Conservation (phyloP, 768 basidiomycete genomes). For the Roridomyces roridus region DNA sequence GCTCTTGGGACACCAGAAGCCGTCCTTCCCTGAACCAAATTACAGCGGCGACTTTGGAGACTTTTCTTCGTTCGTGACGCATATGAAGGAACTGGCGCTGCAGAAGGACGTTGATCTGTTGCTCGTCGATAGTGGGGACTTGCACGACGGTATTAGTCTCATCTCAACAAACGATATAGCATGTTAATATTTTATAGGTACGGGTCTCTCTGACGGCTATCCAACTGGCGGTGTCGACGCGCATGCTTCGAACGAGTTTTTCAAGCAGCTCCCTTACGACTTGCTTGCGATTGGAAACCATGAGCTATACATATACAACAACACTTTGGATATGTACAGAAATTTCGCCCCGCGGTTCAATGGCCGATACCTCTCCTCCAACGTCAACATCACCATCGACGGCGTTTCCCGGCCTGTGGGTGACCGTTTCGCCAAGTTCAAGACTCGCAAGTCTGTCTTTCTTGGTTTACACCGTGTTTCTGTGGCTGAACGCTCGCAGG, state of each 20-base stretch:
- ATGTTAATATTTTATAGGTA: too few species aligned
- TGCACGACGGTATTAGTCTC: constrained; percentile 85
- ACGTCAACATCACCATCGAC: constrained; percentile 81
- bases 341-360: constrained; percentile 22
- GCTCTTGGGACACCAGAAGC: constrained; percentile 85
- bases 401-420: constrained; percentile 47
- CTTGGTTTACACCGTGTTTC: too few species aligned
- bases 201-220: constrained; percentile 79
- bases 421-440: constrained; percentile 72
- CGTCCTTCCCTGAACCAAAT: constrained; percentile 75
- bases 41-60: constrained; percentile 82
- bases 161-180: too few species aligned
- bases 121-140: constrained; percentile 81
- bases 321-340: constrained; percentile 4
- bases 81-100: constrained; percentile 78
- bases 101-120: constrained; percentile 82
- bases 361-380: constrained; percentile 63
- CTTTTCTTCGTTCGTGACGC: constrained; percentile 83
- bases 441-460: constrained; percentile 71
- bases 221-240: constrained; percentile 74
- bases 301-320: constrained; percentile 30
- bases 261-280: constrained; percentile 74
- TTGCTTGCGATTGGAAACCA: constrained; percentile 86
- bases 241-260: constrained; percentile 43
- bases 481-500: constrained; percentile 28